A percentile compares a stretch with the other conserved stretches of the same genome.
Conservation (phyloP, 1,139 yeast species). For the Blastobotrys malaysiensis region DNA sequence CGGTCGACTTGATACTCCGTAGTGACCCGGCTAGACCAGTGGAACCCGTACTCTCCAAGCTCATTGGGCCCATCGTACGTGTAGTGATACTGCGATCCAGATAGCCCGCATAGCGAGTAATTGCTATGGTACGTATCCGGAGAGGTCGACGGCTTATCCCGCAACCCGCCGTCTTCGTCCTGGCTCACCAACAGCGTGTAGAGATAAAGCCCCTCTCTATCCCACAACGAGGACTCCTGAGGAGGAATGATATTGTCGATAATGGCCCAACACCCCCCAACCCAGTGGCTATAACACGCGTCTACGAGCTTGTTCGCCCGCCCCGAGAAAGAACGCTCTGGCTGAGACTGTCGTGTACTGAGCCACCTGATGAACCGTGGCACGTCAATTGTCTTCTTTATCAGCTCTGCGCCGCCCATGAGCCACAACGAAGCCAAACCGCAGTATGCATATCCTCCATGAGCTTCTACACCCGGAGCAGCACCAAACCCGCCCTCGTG, state of each 20-base stretch:
- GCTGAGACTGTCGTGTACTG: constrained; percentile 55
- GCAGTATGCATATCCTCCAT: constrained; percentile 95
- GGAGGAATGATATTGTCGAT: constrained; percentile 25
- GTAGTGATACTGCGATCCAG: constrained; percentile 58
- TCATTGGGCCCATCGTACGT: constrained; percentile 23
- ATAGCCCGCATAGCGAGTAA: constrained; percentile 72
- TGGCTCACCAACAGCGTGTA: constrained; percentile 80
- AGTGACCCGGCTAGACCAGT: constrained; percentile 24
- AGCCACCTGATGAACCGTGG: constrained; percentile 50
- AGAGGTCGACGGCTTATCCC: constrained; percentile 79
- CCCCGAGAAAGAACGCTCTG: constrained; percentile 87
- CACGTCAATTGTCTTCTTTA: constrained; percentile 24
- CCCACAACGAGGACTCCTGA: constrained; percentile 48
- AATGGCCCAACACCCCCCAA: constrained; percentile 71
- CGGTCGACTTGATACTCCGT: constrained; percentile 14
- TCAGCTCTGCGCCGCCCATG: constrained; percentile 33
- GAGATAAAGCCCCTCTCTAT: constrained; percentile 50
- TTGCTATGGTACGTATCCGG: constrained; percentile 92
- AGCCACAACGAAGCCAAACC: constrained; percentile 69
- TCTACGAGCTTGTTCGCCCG: constrained; percentile 91
- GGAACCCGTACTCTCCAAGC: constrained; percentile 27
- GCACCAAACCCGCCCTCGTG: constrained; percentile 97
- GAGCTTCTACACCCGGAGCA: constrained; percentile 72
- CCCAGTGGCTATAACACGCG: constrained; percentile 96
- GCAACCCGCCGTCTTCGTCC: constrained; percentile 60